phyloP scores from a whole-genome alignment of 2,329 filamentous ascomycete species.

The Torrubiellomyces zombiae region DNA sequence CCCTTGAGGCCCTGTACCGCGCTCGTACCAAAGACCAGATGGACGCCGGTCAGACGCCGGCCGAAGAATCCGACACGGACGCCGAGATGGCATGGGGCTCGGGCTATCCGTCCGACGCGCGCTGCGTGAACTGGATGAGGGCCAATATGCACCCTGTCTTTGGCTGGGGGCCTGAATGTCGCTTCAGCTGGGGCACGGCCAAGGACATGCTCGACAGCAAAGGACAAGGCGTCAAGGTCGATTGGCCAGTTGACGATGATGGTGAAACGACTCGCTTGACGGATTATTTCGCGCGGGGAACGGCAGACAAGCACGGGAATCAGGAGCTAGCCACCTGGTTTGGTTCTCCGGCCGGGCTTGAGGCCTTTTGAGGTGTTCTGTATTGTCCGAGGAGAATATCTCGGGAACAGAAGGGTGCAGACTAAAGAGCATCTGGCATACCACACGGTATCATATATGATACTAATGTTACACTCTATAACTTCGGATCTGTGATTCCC shows the following conservation, averaged over 20 bases:
- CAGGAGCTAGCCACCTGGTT: conserved; percentile 72
- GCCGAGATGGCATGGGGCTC: conserved; percentile 59
- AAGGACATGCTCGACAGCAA: conserved; percentile 85
- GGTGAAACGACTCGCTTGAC: conserved; percentile 53
- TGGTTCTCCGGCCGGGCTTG: conserved; percentile 51
- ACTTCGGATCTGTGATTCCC: too few relatives aligned
- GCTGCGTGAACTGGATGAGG: conserved; percentile 68
- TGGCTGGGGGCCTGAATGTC: conserved; percentile 84
- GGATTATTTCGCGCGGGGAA: conserved; percentile 47
- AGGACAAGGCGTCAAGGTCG: conserved; percentile 49
- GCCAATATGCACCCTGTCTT: conserved; percentile 83
- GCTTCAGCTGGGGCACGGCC: conserved; percentile 90
- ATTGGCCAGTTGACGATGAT: conserved; percentile 68
- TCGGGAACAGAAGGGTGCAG: too few relatives aligned
- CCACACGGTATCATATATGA: too few relatives aligned
- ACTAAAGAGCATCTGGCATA: too few relatives aligned
- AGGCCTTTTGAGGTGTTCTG: conserved; percentile 42
- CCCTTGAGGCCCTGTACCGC: conserved; percentile 64
- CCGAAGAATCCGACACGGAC: conserved; percentile 15
- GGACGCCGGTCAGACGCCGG: too few relatives aligned
- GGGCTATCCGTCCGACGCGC: conserved; percentile 78
- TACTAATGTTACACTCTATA: too few relatives aligned
- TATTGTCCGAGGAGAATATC: too few relatives aligned
- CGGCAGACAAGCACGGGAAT: conserved; percentile 23
- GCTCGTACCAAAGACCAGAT: conserved; percentile 15